These are phyloP conservation scores for Hagleromyces aurorensis DNA, from an alignment of 805 yeast genomes.

Conservation along the genomic window DNA sequence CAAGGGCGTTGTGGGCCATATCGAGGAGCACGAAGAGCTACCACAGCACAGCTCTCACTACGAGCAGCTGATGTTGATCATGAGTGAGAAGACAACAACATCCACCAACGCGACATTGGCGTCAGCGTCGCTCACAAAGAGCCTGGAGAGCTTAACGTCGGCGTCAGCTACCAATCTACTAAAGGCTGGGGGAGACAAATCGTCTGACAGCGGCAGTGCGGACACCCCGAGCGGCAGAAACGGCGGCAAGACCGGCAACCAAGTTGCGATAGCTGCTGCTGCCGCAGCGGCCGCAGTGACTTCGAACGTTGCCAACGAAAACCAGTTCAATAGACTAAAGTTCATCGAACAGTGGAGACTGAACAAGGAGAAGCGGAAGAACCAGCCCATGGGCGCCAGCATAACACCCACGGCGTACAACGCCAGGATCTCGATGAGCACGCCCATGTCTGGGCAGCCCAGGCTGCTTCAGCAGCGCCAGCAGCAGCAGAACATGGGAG, in stretches of 20 bases:
- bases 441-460: constrained; percentile 25
- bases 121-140: no score
- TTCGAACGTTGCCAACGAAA: constrained; percentile 28
- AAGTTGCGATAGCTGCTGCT: constrained; percentile 30
- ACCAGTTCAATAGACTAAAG: constrained; percentile 77
- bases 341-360: constrained; percentile 82
- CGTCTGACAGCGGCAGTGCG: constrained; percentile 4
- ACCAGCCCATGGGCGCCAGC: constrained; percentile 32
- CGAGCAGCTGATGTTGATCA: constrained; percentile 79
- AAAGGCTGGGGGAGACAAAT: constrained; percentile 11
- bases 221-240: constrained; percentile 9
- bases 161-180: constrained; percentile 22
- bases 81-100: constrained; percentile 41
- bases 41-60: constrained; percentile 77
- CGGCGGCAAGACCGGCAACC: constrained; percentile 28
- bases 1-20: constrained; percentile 36
- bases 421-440: constrained; percentile 29
- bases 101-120: constrained; percentile 35
- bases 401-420: constrained; percentile 24
- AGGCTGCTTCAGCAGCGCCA: constrained; percentile 26
- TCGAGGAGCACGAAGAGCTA: constrained; percentile 56
- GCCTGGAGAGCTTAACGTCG: constrained; percentile 21
- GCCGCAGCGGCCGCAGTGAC: constrained; percentile 36
- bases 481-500: constrained; percentile 26
- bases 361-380: constrained; percentile 48